Evolutionary conservation across 1,284 basidiomycete genomes (phyloP), one percentile per base, ranked within the genome.

Genomic region (Peniophora sp.): DNA sequence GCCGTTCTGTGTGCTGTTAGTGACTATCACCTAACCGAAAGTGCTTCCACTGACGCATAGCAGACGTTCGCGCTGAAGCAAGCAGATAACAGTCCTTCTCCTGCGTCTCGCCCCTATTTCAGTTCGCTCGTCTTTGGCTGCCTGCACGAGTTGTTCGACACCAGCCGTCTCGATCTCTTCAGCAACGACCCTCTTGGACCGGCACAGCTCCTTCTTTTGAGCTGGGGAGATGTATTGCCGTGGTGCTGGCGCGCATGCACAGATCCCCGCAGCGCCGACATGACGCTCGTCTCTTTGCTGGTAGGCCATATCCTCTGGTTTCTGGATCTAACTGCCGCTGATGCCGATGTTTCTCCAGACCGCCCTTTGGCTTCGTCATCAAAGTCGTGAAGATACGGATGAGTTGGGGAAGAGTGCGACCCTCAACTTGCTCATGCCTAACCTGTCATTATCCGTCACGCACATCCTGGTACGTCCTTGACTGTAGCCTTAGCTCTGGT

Each of bases 211-310:
- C 66, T 84, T 23, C 59, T 87, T 14, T 49, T 83, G 9, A 65
- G 65, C 52, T 85, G 79, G 76, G 76, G 78, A 25, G 53, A 68
- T 14, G 64, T 72, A 3, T 59, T 83, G 2, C 70, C 74, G 2
- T 87, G 85, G 83, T 70, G 70, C 52, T 89, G 85, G 84, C 61
- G 59, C n/a, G 63, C 71, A 9, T 86, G 83, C 81, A 61, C 65
- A 43, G 83, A 86, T 58, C 66, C 70, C 50, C 70, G 77, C 32
- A 59, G 69, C 32, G 68, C 72, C 22, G 64, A 77, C 44, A 66
- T 72, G 2, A 81, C 83, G 50, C 66, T 66, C 16, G 68, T 83
- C 27, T 64, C 70, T 9, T 63, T 62, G 49, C 56, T 84, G 53
- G 85, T 86, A 53, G 54, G 74, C 59, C n/a, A 3, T 8, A 23